Evolutionary conservation across 805 yeast species (phyloP).

Genomic region (Metschnikowia aberdeeniae): DNA sequence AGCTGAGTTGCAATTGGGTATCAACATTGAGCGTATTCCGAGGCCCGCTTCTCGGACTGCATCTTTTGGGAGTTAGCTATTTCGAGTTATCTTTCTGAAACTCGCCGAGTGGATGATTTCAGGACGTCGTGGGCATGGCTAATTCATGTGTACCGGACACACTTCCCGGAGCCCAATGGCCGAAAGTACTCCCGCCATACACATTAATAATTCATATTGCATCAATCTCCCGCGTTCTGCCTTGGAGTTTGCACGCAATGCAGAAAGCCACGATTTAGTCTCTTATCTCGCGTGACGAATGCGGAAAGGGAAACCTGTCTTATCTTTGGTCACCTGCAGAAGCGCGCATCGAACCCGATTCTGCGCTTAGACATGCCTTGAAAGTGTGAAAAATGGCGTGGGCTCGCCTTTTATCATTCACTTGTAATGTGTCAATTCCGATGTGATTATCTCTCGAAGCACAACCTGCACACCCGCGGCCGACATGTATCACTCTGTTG

Average conservation of each 20-base stretch:
- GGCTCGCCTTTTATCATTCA: background rate
- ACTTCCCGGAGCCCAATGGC: too few species aligned
- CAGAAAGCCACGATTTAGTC: background rate
- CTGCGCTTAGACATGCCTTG: slow-evolving; percentile 1
- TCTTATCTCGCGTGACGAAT: slow-evolving; percentile 1
- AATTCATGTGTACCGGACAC: too few species aligned
- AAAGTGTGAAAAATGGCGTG: background rate
- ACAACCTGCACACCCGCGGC: background rate
- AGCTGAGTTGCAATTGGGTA: too few species aligned
- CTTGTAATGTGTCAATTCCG: background rate
- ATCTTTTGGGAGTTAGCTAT: too few species aligned
- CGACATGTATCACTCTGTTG: background rate
- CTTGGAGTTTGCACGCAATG: background rate
- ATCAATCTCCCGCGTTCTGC: background rate
- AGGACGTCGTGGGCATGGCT: too few species aligned
- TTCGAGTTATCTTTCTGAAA: too few species aligned
- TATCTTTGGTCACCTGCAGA: background rate
- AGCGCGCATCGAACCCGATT: background rate
- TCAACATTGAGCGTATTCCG: too few species aligned
- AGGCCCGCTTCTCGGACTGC: too few species aligned
- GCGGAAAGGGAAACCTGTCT: slow-evolving; percentile 3
- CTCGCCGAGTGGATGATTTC: too few species aligned
- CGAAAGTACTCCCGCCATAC: too few species aligned
- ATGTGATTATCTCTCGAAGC: background rate
- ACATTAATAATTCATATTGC: too few species aligned